Percentiles rank a stretch among this genome's conserved stretches.
Conservation (phyloP, 257 asterid genomes). For the Petrea volubilis region DNA sequence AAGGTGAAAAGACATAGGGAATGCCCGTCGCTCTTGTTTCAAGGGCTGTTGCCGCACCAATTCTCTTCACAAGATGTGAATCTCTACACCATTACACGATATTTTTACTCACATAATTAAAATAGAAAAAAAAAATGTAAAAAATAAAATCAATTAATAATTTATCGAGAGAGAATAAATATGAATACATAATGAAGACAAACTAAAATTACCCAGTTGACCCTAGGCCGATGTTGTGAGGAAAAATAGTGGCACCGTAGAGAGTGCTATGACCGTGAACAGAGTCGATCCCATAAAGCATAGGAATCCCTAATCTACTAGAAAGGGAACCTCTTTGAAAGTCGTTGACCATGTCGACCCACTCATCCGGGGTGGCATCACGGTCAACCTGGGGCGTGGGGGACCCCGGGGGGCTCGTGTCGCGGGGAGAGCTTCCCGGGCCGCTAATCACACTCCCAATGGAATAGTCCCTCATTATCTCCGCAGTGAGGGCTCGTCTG, state of each 20-base stretch:
- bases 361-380: constrained; percentile 14
- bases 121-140: too few species aligned
- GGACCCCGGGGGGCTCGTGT: too few species aligned
- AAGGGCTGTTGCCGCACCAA: constrained; percentile 32
- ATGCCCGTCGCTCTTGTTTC: constrained; percentile 36
- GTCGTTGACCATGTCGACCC: constrained; percentile 25
- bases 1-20: constrained; percentile 31
- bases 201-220: constrained; percentile 3
- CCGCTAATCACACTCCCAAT: constrained; percentile 26
- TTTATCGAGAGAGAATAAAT: too few species aligned
- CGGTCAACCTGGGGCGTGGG: not conserved
- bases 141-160: too few species aligned
- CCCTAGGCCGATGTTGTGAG: constrained; percentile 26
- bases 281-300: constrained; percentile 14
- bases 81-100: constrained; percentile 12
- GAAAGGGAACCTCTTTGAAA: constrained; percentile 14
- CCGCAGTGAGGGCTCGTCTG: not conserved
- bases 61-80: constrained; percentile 27
- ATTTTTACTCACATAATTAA: too few species aligned
- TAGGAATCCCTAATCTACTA: constrained; percentile 20
- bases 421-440: not conserved
- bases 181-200: not conserved
- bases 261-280: constrained; percentile 22
- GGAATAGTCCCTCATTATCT: constrained; percentile 21
- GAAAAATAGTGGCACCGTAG: constrained; percentile 18